These are phyloP conservation scores for Tolypocladium inflatum DNA, from an alignment of 2,329 filamentous ascomycete species.

Conservation along the genomic window DNA sequence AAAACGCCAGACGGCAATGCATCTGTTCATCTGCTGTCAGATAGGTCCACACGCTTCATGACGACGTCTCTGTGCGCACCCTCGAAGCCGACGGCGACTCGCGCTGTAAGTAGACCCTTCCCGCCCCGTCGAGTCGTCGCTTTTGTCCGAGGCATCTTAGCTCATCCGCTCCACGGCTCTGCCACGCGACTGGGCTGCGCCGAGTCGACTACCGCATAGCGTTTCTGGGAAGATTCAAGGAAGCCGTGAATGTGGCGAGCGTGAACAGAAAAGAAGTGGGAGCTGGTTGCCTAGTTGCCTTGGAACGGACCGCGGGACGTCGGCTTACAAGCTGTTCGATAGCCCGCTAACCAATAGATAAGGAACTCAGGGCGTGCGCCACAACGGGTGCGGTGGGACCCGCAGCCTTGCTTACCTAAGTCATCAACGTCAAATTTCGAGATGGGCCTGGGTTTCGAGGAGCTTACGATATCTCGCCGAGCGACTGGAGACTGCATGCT, in stretches of 20 bases:
- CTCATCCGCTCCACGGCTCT: neutral
- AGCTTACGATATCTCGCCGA: neutral
- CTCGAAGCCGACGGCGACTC: neutral
- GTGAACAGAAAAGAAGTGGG: neutral
- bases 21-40: conserved; percentile 8
- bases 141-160: neutral
- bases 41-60: neutral
- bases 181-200: neutral
- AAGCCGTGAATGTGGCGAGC: neutral
- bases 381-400: conserved; percentile 1
- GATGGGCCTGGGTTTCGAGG: neutral
- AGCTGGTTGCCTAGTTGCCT: neutral
- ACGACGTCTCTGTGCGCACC: neutral
- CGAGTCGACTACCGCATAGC: neutral
- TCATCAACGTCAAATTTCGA: conserved; percentile 17
- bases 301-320: neutral
- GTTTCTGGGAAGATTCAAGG: neutral
- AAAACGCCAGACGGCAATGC: conserved; percentile 13
- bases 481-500: neutral
- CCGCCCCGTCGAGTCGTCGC: neutral
- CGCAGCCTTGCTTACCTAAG: conserved; percentile 24
- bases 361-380: conserved; percentile 2
- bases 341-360: neutral
- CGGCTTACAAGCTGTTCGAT: neutral
- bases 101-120: neutral